Evolutionary conservation across 306 rosid species (phyloP).

Genomic region (Citrullus colocynthis): DNA sequence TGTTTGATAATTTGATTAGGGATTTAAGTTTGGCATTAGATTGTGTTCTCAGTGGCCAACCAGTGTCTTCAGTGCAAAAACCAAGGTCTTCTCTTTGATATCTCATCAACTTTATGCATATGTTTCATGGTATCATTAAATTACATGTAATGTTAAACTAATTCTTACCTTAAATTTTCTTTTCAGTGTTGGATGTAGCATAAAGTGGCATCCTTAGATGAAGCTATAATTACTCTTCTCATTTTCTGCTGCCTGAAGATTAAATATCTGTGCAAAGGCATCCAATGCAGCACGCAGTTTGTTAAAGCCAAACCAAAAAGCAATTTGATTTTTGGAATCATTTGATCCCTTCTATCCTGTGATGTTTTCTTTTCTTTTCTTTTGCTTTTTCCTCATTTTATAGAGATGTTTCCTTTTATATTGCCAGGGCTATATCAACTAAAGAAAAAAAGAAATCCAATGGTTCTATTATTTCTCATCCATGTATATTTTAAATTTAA

Average conservation of each 20-base stretch:
- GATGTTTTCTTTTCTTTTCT: neutral
- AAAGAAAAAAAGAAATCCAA: neutral
- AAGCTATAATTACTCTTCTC: conserved; percentile 14
- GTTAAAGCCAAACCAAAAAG: neutral
- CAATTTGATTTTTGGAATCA: neutral
- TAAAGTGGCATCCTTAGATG: conserved; percentile 84
- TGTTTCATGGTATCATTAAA: neutral
- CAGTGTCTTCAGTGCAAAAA: conserved; percentile 45
- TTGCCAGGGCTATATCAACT: neutral
- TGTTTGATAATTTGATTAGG: conserved; percentile 21
- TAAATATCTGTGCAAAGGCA: conserved; percentile 10
- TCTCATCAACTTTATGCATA: conserved; percentile 5
- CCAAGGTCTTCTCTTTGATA: conserved; percentile 36
- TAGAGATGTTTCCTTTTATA: neutral
- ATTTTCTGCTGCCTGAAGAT: conserved; percentile 8
- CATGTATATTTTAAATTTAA: neutral
- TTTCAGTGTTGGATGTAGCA: conserved; percentile 89
- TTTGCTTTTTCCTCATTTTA: neutral
- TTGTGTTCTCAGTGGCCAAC: conserved; percentile 79
- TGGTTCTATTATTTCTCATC: neutral
- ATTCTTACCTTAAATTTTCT: conserved; percentile 12
- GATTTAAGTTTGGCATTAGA: conserved; percentile 77
- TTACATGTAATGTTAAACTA: neutral
- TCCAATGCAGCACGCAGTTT: neutral
- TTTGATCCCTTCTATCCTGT: neutral